phyloP scores from a whole-genome alignment of 192 early-diverging fungal species.

The Lobosporangium transversale region DNA sequence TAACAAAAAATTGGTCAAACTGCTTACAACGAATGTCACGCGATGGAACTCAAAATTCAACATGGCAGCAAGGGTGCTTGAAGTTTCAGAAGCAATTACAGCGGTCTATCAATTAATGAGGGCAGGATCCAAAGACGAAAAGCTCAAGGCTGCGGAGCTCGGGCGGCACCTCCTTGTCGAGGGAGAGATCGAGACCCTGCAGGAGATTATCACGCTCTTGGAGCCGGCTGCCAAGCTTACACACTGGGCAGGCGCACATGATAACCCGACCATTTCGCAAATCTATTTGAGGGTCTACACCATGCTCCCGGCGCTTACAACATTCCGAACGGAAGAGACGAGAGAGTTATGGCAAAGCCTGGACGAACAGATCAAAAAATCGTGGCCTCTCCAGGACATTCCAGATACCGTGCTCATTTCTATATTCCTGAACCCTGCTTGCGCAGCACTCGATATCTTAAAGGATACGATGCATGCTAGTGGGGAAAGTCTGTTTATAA shows the following conservation, averaged over 20 bases:
- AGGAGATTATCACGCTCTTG: constrained; percentile 13
- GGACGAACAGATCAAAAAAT: constrained; percentile 7
- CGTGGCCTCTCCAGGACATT: constrained; percentile 16
- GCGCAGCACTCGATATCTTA: background rate
- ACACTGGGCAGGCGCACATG: constrained; percentile 10
- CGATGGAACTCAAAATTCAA: constrained; percentile 20
- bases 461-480: background rate
- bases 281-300: constrained; percentile 8
- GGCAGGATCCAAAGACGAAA: background rate
- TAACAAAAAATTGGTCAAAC: background rate
- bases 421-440: constrained; percentile 21
- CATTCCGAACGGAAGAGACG: background rate
- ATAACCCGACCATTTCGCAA: constrained; percentile 13
- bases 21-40: constrained; percentile 6
- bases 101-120: constrained; percentile 1
- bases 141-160: constrained; percentile 3
- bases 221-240: constrained; percentile 14
- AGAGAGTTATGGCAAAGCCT: background rate
- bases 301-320: background rate
- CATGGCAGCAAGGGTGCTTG: constrained; percentile 14
- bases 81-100: constrained; percentile 1
- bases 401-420: constrained; percentile 21
- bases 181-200: constrained; percentile 13
- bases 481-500: background rate
- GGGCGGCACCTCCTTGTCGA: background rate